Evolutionary conservation across 352 stramenopile genomes (phyloP), one percentile per base, ranked within the genome.

Genomic region (Pythium scleroteichum): DNA sequence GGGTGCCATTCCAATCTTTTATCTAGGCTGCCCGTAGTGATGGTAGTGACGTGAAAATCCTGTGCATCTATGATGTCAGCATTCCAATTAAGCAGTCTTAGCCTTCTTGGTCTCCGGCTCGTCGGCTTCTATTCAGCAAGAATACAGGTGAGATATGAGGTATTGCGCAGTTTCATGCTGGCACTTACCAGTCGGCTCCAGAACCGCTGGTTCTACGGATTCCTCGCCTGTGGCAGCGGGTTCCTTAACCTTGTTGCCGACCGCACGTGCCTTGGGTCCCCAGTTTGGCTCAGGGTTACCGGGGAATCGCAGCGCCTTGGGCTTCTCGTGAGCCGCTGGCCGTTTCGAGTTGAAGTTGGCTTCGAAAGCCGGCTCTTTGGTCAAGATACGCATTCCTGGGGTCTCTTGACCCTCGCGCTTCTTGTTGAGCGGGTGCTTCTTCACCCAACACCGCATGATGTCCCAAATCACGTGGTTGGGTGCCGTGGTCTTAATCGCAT

Each of bases 401-500:
- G 84, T 84, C 59, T 95, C 79, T 54, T 94, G 70, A 23, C 75
- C 69, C 42, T 93, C 81, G 19, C 84, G 85, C 65, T 97, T 96
- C 69, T 93, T 93, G 63, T 88, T 88, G 22, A 98, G 69, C 20
- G 96, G 96, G 79, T 99, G 81, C 54, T 97, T 87, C 70, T 98
- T 96, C 13, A 97, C 94, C 94, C 95, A 99, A 61, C 84, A 94
- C 62, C 96, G 81, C 78, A 99, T 93, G 56, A 99, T 93, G 74
- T 99, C 97, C 96, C 97, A 99, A 48, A 99, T 79, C 7, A 99
- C 90, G 55, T 96, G 75, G 71, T 97, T 97, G 3, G 98, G 97
- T 19, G 98, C 98, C 72, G 98, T 95, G 2, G 98, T 99, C 79
- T 99, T 99, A 59, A 99, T 82, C 33, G 97, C 97, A 27, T 97